These are phyloP conservation scores for Barbarea vulgaris DNA, from an alignment of 345 rosid genomes.

Conservation along the genomic window DNA sequence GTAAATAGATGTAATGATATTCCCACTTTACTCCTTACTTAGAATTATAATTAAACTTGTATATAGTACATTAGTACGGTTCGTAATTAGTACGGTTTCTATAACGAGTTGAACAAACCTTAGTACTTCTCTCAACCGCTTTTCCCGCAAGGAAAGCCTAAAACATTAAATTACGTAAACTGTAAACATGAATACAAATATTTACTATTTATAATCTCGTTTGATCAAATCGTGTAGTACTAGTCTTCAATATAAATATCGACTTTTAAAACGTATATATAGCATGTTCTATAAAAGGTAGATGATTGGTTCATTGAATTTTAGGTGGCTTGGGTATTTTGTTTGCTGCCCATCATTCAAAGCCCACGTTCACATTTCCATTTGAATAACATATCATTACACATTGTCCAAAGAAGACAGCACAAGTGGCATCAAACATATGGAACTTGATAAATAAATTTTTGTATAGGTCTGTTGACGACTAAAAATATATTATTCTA, in stretches of 20 bases:
- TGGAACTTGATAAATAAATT: neutral
- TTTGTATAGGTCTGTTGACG: constrained; percentile 12
- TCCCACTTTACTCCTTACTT: neutral
- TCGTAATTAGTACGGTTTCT: neutral
- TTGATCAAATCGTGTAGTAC: neutral
- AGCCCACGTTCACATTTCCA: constrained; percentile 28
- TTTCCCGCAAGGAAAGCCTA: constrained; percentile 19
- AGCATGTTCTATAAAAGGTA: neutral
- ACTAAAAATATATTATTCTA: neutral
- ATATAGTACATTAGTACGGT: neutral
- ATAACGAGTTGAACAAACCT: constrained; percentile 16
- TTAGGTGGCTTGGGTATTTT: constrained; percentile 24
- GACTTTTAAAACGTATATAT: neutral
- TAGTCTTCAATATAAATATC: neutral
- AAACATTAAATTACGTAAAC: neutral
- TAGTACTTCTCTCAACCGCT: too few relatives aligned
- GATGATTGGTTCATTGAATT: constrained; percentile 34
- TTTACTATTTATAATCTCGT: neutral
- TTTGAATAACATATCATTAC: constrained; percentile 20
- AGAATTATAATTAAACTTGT: neutral
- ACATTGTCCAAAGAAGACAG: constrained; percentile 28
- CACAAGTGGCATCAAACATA: constrained; percentile 36
- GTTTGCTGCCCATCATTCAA: constrained; percentile 26
- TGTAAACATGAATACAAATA: neutral
- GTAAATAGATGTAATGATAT: constrained; percentile 1